Evolutionary conservation across 2,329 filamentous ascomycete species (phyloP).

Genomic region (Laburnicola sp.): DNA sequence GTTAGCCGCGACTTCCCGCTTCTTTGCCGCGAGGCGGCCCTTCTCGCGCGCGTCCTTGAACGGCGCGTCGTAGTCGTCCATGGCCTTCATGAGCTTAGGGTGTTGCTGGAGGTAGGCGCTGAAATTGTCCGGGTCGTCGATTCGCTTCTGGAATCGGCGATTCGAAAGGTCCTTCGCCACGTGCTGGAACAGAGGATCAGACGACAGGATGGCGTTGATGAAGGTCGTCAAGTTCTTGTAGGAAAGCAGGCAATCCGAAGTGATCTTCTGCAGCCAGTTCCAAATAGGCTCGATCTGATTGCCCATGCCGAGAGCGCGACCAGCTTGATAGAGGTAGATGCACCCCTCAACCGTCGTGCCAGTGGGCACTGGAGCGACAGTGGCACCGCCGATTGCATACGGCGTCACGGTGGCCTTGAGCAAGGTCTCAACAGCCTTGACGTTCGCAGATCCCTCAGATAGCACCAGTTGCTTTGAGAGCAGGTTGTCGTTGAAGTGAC

Average conservation of each 20-base stretch:
- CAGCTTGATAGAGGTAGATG: background rate
- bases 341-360: background rate
- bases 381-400: background rate
- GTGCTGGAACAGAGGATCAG: background rate
- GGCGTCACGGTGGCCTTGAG: background rate
- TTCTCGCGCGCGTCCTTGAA: background rate
- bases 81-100: background rate
- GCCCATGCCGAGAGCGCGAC: background rate
- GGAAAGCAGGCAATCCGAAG: background rate
- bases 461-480: background rate
- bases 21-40: background rate
- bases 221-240: background rate
- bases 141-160: background rate
- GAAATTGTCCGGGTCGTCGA: background rate
- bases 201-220: background rate
- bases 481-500: background rate
- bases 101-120: background rate
- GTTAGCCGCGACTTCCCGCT: background rate
- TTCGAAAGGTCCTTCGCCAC: background rate
- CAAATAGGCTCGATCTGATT: background rate
- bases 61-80: background rate
- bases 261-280: background rate
- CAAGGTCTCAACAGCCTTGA: background rate
- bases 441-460: background rate
- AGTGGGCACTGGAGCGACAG: background rate